Percentiles rank a stretch among this genome's conserved stretches.
Conservation (phyloP, 2,329 filamentous ascomycete species). For the Neopestalotiopsis clavispora region DNA sequence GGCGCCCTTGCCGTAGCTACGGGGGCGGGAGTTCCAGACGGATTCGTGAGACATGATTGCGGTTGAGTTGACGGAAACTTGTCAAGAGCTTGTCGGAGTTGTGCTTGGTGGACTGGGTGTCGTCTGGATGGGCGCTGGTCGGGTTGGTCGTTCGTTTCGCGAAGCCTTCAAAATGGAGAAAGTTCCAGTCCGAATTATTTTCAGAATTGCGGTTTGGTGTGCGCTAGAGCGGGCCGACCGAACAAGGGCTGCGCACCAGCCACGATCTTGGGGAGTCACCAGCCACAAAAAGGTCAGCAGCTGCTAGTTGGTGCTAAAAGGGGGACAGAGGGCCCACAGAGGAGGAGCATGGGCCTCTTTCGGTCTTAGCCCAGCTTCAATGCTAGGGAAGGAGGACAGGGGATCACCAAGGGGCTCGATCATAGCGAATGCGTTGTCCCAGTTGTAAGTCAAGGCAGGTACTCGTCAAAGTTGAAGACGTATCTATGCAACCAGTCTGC, state of each 20-base stretch:
- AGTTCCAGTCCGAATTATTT: slow-evolving; percentile 15
- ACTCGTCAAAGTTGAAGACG: too few relatives aligned
- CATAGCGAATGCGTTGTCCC: too few relatives aligned
- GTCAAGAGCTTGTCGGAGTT: slow-evolving; percentile 34
- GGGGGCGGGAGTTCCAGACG: slow-evolving; percentile 98
- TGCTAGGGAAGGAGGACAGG: not conserved
- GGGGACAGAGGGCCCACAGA: too few relatives aligned
- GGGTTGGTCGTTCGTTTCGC: slow-evolving; percentile 2
- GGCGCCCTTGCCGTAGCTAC: slow-evolving; percentile 96
- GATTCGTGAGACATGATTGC: slow-evolving; percentile 79
- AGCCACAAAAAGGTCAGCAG: slow-evolving; percentile 4
- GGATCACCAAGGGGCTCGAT: not conserved
- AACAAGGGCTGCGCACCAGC: slow-evolving; percentile 7
- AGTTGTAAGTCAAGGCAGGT: too few relatives aligned
- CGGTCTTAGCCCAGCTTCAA: not conserved
- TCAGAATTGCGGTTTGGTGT: slow-evolving; percentile 13
- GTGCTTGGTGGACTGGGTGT: slow-evolving; percentile 19
- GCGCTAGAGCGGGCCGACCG: slow-evolving; percentile 4
- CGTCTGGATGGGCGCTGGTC: slow-evolving; percentile 24
- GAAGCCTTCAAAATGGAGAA: slow-evolving; percentile 11
- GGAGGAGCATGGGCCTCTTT: not conserved
- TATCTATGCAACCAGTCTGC: too few relatives aligned
- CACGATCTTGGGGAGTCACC: not conserved
- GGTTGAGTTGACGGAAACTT: slow-evolving; percentile 38
- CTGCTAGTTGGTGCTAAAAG: too few relatives aligned